phyloP scores from a whole-genome alignment of 345 rosid species.

The Rhodamnia argentea region DNA sequence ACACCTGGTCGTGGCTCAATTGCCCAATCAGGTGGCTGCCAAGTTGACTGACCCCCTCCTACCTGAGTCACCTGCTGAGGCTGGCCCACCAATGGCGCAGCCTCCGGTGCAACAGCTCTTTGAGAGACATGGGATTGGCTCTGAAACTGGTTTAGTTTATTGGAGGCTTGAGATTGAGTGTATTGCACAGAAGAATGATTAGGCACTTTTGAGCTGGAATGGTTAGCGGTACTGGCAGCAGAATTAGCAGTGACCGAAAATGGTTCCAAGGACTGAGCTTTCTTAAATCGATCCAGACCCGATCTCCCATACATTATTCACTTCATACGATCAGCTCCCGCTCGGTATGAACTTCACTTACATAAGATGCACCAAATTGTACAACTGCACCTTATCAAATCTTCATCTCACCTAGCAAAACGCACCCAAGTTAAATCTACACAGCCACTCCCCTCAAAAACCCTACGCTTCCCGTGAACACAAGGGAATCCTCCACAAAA shows the following conservation, averaged over 20 bases:
- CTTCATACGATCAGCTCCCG: neutral
- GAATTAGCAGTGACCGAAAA: slow-evolving; percentile 60
- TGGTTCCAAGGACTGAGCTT: slow-evolving; percentile 83
- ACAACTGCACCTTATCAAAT: neutral
- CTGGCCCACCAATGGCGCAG: slow-evolving; percentile 30
- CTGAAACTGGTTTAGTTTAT: slow-evolving; percentile 8
- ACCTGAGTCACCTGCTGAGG: slow-evolving; percentile 40
- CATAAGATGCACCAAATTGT: neutral
- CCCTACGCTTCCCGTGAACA: neutral
- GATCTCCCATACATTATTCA: slow-evolving; percentile 79
- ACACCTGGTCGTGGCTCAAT: slow-evolving; percentile 86
- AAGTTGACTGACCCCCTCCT: slow-evolving; percentile 78
- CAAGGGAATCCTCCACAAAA: neutral
- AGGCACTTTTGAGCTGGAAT: slow-evolving; percentile 11
- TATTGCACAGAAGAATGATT: slow-evolving; percentile 10
- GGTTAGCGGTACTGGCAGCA: slow-evolving; percentile 18
- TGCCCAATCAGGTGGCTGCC: slow-evolving; percentile 97
- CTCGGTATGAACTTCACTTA: neutral
- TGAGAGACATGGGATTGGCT: slow-evolving; percentile 16
- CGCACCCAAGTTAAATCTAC: neutral
- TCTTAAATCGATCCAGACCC: slow-evolving; percentile 83
- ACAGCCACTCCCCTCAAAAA: neutral
- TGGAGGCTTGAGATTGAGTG: slow-evolving; percentile 12
- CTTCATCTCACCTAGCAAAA: neutral
- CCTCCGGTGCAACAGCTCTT: slow-evolving; percentile 22